Base-by-base conservation (phyloP, 306 rosid species). In the Sindora glabra region DNA sequence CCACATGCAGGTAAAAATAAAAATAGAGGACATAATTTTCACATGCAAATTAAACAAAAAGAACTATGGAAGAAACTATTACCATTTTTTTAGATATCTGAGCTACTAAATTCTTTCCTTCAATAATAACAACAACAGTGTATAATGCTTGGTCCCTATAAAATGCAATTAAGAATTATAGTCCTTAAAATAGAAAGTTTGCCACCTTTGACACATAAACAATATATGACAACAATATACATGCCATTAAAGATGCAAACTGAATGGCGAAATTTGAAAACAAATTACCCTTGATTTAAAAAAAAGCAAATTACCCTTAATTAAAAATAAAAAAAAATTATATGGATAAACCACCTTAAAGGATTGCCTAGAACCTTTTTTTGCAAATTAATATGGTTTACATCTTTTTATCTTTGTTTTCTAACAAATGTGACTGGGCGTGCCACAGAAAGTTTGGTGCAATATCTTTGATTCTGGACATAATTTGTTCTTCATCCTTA, bases 31-130 rank as follows among this genome's bases (percentile, higher is more conserved):
- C 3, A 3, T 1, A 60, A 60, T 7, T 29, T 44, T 13, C 22
- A 45, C 17, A 42, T 18, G 53, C 19, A 22, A 40, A 3, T 32
- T 24, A 49, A 56, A 34, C 44, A 57, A 49, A 55, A 40, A 24
- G 53, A 45, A 45, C n/a, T n/a, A n/a, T n/a, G n/a, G 15, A 7
- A 21, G 4, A 45, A 27, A 44, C 6, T 65, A 46, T 76, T 90
- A 90, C 97, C 25, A 87, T 64, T 85, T 83, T 87, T 63, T 90
- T 96, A 49, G 97, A 90, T 63, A 90, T 90, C 65, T 77, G 96
- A 51, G 97, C 87, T 36, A 96, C 97, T 83, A 90, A 79, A 79
- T 89, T 85, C 86, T 86, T 87, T 59, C 97, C 97, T 46, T 95
- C 96, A 58, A 90, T 19, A 54, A 87, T 96, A 54, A 96, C 95